Evolutionary conservation across 2,329 filamentous ascomycete species (phyloP).

Genomic region (Paracoccidioides brasiliensis): DNA sequence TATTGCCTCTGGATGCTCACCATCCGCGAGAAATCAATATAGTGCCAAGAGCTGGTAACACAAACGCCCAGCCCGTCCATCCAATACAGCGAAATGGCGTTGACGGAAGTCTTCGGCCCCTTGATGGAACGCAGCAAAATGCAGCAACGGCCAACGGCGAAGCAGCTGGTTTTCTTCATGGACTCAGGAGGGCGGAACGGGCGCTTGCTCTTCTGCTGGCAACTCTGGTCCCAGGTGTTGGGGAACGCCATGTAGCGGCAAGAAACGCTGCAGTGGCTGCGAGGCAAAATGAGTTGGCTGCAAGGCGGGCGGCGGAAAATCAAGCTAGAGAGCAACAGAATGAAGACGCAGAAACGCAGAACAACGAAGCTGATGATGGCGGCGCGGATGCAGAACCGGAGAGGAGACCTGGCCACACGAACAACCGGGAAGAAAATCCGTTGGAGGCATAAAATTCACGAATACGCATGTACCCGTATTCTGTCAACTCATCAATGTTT

Average conservation of each 20-base stretch:
- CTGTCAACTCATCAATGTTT: not conserved
- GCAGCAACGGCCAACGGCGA: not conserved
- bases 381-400: not conserved
- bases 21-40: conserved; percentile 9
- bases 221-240: conserved; percentile 48
- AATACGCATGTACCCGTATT: not conserved
- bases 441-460: not conserved
- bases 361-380: not conserved
- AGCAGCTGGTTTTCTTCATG: conserved; percentile 5
- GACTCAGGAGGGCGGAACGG: conserved; percentile 31
- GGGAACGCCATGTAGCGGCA: conserved; percentile 46
- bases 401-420: not conserved
- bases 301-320: conserved; percentile 5
- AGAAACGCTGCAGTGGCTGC: conserved; percentile 38
- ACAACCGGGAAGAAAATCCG: not conserved
- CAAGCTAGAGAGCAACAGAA: not conserved
- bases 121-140: not conserved
- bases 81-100: not conserved
- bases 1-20: conserved; percentile 23
- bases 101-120: not conserved
- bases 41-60: conserved; percentile 1
- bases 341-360: not conserved
- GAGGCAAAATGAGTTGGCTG: conserved; percentile 4
- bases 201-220: conserved; percentile 49
- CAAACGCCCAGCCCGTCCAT: not conserved